Conservation (phyloP, 257 asterid genomes). For the Petunia axillaris region DNA sequence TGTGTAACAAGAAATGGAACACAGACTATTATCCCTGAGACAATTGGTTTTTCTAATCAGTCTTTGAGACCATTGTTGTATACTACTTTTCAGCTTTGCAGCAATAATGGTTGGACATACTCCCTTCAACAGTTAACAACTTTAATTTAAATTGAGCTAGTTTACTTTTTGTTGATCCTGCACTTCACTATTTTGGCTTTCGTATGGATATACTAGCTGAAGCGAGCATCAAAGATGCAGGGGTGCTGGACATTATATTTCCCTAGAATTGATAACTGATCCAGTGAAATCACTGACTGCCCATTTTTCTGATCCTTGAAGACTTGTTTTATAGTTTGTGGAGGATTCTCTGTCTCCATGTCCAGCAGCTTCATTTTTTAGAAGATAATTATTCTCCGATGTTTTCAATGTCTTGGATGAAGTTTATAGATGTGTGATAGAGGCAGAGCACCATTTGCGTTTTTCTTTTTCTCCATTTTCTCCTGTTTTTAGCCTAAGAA, state of each 20-base stretch:
- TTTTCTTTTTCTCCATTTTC: background rate
- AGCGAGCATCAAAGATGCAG: background rate
- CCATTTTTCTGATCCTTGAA: background rate
- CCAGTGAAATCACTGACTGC: background rate
- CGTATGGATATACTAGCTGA: conserved; percentile 10
- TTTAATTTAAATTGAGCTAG: conserved; percentile 3
- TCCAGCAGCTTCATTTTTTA: background rate
- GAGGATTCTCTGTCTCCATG: background rate
- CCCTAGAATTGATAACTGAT: background rate
- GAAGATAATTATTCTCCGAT: background rate
- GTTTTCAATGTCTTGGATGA: background rate
- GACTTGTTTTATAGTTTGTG: background rate
- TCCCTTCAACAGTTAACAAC: background rate
- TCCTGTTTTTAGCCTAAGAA: background rate
- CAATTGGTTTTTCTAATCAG: background rate
- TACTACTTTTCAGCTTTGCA: background rate
- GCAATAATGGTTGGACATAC: background rate
- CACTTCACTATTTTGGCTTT: background rate
- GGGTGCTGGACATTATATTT: background rate
- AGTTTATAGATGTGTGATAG: conserved; percentile 1
- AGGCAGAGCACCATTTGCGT: background rate
- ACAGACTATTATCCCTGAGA: background rate
- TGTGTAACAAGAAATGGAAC: background rate
- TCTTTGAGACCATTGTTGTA: background rate
- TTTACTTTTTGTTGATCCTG: conserved; percentile 11